Conservation (phyloP, 306 rosid species). For the Sindora glabra region DNA sequence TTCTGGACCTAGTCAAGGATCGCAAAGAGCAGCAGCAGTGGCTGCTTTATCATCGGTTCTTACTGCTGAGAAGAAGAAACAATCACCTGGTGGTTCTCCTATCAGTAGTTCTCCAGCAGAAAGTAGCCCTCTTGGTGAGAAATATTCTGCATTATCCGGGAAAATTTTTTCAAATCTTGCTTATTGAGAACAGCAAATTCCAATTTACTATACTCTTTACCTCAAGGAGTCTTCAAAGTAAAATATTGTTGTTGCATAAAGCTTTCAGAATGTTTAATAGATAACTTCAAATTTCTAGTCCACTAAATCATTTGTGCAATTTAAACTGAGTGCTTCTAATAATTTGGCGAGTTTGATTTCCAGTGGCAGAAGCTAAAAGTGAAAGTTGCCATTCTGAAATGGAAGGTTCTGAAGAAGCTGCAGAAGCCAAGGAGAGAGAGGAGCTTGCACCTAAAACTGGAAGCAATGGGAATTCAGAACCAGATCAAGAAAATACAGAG, state of each 20-base stretch:
- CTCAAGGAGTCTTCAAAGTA: neutral
- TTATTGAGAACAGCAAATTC: neutral
- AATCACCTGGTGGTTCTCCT: conserved; percentile 62
- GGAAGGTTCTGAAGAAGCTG: conserved; percentile 41
- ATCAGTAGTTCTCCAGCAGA: conserved; percentile 40
- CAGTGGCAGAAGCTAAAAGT: conserved; percentile 34
- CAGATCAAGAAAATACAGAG: conserved; percentile 39
- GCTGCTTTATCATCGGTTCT: conserved; percentile 94
- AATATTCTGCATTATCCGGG: neutral
- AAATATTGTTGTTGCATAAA: conserved; percentile 1
- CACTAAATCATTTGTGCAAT: neutral
- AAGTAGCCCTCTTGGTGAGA: conserved; percentile 40
- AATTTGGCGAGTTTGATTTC: conserved; percentile 13
- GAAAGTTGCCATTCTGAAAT: conserved; percentile 33
- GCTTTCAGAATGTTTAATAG: neutral
- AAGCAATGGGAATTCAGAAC: conserved; percentile 36
- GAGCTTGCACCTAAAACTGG: conserved; percentile 36
- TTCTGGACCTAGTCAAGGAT: conserved; percentile 55
- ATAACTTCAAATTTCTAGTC: neutral
- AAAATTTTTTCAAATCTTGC: neutral
- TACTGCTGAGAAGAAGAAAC: conserved; percentile 63
- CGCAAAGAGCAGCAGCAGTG: conserved; percentile 92
- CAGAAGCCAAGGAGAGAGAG: conserved; percentile 49
- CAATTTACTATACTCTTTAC: neutral
- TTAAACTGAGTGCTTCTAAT: neutral